Conservation (phyloP, 2,329 filamentous ascomycete genomes). For the Neofusicoccum ribis region DNA sequence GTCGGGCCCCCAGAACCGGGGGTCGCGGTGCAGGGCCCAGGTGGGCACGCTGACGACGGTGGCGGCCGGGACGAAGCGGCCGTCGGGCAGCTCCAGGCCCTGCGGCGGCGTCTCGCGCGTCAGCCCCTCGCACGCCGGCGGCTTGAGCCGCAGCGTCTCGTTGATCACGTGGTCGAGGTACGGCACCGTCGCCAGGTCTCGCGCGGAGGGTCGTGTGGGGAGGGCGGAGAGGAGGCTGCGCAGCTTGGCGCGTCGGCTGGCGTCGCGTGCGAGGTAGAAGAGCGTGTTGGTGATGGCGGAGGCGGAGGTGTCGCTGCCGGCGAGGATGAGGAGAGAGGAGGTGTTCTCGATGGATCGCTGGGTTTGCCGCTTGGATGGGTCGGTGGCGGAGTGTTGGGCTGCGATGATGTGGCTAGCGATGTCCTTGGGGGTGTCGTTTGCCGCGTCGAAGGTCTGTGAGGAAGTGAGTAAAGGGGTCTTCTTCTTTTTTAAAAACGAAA, state of each 20-base stretch:
- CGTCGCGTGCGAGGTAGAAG: slow-evolving; percentile 26
- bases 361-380: slow-evolving; percentile 31
- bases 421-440: slow-evolving; percentile 29
- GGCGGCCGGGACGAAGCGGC: slow-evolving; percentile 34
- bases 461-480: slow-evolving; percentile 4
- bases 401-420: slow-evolving; percentile 31
- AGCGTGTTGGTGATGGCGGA: not conserved
- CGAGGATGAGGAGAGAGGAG: slow-evolving; percentile 35
- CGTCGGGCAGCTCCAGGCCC: slow-evolving; percentile 36
- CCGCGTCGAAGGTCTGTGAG: not conserved
- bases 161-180: slow-evolving; percentile 45
- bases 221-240: not conserved
- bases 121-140: slow-evolving; percentile 37
- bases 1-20: not conserved
- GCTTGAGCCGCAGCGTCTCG: slow-evolving; percentile 45
- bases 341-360: slow-evolving; percentile 33
- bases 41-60: slow-evolving; percentile 26
- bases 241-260: slow-evolving; percentile 3
- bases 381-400: slow-evolving; percentile 40
- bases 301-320: slow-evolving; percentile 24
- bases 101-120: slow-evolving; percentile 39
- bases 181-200: slow-evolving; percentile 29
- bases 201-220: slow-evolving; percentile 22
- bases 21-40: slow-evolving; percentile 23
- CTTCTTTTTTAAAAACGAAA: not conserved